Evolutionary conservation across 257 asterid species (phyloP).

Genomic region (Jaltomata sinuosa): DNA sequence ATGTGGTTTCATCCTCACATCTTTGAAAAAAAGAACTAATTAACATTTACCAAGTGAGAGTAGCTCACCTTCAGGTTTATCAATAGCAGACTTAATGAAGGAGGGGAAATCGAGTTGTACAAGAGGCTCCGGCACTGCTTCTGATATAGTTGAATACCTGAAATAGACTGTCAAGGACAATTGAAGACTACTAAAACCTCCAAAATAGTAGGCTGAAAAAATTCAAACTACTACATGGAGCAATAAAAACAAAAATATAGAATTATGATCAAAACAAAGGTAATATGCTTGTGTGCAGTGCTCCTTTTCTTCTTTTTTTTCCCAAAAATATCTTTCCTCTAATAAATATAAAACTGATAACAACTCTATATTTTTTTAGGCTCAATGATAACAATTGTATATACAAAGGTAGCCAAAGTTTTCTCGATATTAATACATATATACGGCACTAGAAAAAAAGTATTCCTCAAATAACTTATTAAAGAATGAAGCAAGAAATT

Average conservation of each 20-base stretch:
- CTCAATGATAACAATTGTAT: neutral
- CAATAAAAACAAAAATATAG: neutral
- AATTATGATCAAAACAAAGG: neutral
- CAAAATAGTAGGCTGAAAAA: conserved; percentile 1
- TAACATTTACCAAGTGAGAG: neutral
- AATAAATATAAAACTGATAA: neutral
- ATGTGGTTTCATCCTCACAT: neutral
- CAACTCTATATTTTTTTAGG: neutral
- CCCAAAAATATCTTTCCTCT: neutral
- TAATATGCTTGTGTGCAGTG: neutral
- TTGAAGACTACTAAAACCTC: conserved; percentile 29
- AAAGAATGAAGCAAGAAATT: neutral
- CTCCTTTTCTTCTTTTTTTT: neutral
- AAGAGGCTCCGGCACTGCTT: conserved; percentile 12
- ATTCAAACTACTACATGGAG: neutral
- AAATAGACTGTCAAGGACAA: conserved; percentile 48
- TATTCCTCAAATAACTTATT: neutral
- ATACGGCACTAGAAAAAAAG: neutral
- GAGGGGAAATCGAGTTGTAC: conserved; percentile 32
- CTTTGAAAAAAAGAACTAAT: neutral
- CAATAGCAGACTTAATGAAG: conserved; percentile 42
- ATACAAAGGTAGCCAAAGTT: neutral
- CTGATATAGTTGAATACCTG: conserved; percentile 64
- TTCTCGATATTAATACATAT: neutral
- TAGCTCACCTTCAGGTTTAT: conserved; percentile 49